Percentiles rank a stretch among this genome's conserved stretches.
Conservation (phyloP, 2,329 filamentous ascomycete genomes). For the Scedosporium aurantiacum region DNA sequence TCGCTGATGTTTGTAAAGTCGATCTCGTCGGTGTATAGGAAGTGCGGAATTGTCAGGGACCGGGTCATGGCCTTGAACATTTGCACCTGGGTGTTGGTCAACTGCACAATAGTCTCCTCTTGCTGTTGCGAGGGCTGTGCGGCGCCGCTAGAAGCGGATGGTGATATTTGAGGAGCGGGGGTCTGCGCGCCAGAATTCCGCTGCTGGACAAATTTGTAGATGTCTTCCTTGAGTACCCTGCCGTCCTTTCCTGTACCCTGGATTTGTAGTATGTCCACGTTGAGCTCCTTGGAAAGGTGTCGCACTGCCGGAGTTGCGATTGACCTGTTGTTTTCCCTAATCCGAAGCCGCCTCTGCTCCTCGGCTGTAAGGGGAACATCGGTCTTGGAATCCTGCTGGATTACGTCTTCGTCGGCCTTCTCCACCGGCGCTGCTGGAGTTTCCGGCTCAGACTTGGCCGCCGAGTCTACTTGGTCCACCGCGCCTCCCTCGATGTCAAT, state of each 20-base stretch:
- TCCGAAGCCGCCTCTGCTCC: constrained; percentile 1
- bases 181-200: constrained; percentile 25
- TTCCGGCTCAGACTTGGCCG: constrained; percentile 5
- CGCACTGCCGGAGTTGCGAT: constrained; percentile 89
- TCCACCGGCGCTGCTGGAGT: constrained; percentile 1
- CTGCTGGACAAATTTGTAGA: constrained; percentile 57
- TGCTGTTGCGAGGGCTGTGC: constrained; percentile 24
- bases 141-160: neutral
- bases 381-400: constrained; percentile 13
- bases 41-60: constrained; percentile 84
- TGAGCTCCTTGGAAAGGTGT: constrained; percentile 70
- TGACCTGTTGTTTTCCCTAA: constrained; percentile 54
- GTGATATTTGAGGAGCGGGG: constrained; percentile 7
- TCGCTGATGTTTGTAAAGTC: constrained; percentile 66
- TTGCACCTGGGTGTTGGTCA: constrained; percentile 72
- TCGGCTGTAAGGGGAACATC: constrained; percentile 21
- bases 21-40: constrained; percentile 85
- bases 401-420: neutral
- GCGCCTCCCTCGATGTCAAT: constrained; percentile 82
- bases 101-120: constrained; percentile 54
- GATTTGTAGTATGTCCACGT: constrained; percentile 67
- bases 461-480: constrained; percentile 25
- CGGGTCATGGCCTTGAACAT: constrained; percentile 99
- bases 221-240: constrained; percentile 84
- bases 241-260: constrained; percentile 83